Conservation (phyloP, 495 filamentous ascomycete species). For the Penicillium bialowiezense region DNA sequence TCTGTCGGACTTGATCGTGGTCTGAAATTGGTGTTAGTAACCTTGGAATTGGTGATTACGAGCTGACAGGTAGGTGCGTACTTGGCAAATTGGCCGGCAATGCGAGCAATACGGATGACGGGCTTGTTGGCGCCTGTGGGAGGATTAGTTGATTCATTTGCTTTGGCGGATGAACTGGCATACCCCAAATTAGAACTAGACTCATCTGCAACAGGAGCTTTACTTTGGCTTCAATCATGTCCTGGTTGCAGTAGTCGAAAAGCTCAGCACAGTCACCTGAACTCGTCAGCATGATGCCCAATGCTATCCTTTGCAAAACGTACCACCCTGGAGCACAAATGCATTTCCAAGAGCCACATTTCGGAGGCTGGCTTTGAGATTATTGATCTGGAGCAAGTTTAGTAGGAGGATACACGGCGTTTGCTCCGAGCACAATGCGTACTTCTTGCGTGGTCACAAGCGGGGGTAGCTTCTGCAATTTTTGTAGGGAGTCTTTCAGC, state of each 20-base stretch:
- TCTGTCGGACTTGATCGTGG: conserved; percentile 88
- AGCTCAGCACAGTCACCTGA: conserved; percentile 89
- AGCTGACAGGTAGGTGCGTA: conserved; percentile 3
- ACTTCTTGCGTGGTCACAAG: conserved; percentile 82
- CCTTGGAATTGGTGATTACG: neutral
- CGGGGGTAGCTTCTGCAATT: conserved; percentile 78
- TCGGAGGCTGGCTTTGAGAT: conserved; percentile 68
- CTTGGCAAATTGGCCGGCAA: conserved; percentile 97
- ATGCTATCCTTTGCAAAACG: conserved; percentile 1
- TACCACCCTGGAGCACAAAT: conserved; percentile 87
- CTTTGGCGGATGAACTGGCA: neutral
- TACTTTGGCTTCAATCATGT: conserved; percentile 71
- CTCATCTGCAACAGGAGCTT: conserved; percentile 56
- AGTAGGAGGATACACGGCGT: neutral
- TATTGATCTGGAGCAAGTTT: conserved; percentile 57
- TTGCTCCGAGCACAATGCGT: conserved; percentile 1
- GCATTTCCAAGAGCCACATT: conserved; percentile 91
- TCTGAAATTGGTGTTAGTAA: conserved; percentile 29
- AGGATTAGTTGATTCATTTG: conserved; percentile 10
- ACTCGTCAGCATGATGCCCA: conserved; percentile 1
- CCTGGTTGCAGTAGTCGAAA: conserved; percentile 91
- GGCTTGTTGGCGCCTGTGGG: conserved; percentile 70
- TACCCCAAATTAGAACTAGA: conserved; percentile 24
- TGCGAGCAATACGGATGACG: conserved; percentile 89
- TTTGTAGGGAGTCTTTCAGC: conserved; percentile 61